Evolutionary conservation across 1,284 basidiomycete species (phyloP), one percentile per base, ranked within the genome.

Genomic region (Ustilago xerochloae): DNA sequence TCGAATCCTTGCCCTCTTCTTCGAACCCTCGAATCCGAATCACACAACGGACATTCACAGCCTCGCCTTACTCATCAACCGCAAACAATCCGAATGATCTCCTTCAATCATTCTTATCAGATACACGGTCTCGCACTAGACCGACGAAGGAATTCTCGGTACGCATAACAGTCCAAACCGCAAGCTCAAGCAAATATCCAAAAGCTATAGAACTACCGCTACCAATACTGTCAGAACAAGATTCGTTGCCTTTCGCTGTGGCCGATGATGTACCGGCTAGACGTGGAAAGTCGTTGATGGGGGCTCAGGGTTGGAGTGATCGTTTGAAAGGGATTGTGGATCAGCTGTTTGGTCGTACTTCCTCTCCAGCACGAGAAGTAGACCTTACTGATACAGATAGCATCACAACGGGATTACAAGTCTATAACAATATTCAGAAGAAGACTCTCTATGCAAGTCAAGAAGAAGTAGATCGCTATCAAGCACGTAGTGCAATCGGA

Each of bases 211-310:
- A 73, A 16, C 33, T 63, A 18, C 64, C 63, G 5, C 24, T 73
- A 29, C 46, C 48, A 28, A 30, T 2, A 24, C 12, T 73, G 57
- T 41, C 51, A 12, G 24, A 32, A 16, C 26, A 41, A 16, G 68
- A 71, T 4, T 43, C 68, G 24, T 26, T 73, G 12, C 70, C 70
- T 3, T 73, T 57, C 26, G 70, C 64, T 12, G 18, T 73, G 22
- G 55, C 63, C 1, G 64, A 73, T 46, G 70, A 73, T 18, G 53
- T 73, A 26, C 70, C 70, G 0, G 59, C 60, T 32, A 22, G 59
- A 22, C 70, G 70, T 5, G 70, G 70, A 6, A 35, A 63, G 6
- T 38, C 53, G 0, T 10, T 20, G 2, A 5, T 7, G 0, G 60
- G 43, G 13, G 20, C 33, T 1, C 24, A 12, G 8, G 15, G 20